A percentile compares a stretch with the other conserved stretches of the same genome.
Conservation (phyloP, 345 rosid species). For the Heritiera littoralis region DNA sequence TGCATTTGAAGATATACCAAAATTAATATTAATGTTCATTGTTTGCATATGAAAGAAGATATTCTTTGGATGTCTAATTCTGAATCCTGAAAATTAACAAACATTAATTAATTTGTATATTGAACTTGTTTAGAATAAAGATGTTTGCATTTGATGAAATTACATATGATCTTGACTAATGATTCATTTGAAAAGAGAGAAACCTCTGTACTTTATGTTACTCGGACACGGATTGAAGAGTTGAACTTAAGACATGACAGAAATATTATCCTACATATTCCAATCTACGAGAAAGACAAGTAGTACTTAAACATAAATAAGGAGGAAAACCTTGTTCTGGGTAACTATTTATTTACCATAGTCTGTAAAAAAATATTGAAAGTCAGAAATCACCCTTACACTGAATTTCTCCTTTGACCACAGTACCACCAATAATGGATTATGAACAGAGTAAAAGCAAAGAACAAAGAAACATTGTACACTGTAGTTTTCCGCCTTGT, state of each 20-base stretch:
- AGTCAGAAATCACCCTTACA: not conserved
- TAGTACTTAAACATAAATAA: not conserved
- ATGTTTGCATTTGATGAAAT: not conserved
- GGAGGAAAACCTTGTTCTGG: not conserved
- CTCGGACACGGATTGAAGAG: not conserved
- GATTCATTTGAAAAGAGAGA: not conserved
- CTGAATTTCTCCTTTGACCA: not conserved
- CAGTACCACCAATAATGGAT: not conserved
- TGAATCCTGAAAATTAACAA: not conserved
- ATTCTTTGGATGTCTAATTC: too few relatives aligned
- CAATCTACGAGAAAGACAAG: not conserved
- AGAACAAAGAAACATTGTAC: not conserved
- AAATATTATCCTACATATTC: too few relatives aligned
- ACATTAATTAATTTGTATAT: too few relatives aligned
- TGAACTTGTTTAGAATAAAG: not conserved
- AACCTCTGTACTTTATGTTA: not conserved
- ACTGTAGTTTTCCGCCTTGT: not conserved
- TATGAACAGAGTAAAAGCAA: not conserved
- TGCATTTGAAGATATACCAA: not conserved
- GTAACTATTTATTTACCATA: slow-evolving; percentile 13
- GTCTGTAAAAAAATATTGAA: not conserved
- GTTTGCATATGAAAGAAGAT: not conserved
- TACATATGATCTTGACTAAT: not conserved
- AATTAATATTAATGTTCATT: not conserved
- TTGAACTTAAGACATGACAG: not conserved